Evolutionary conservation across 1,284 basidiomycete genomes (phyloP).

Genomic region (Takashimella tepidaria): DNA sequence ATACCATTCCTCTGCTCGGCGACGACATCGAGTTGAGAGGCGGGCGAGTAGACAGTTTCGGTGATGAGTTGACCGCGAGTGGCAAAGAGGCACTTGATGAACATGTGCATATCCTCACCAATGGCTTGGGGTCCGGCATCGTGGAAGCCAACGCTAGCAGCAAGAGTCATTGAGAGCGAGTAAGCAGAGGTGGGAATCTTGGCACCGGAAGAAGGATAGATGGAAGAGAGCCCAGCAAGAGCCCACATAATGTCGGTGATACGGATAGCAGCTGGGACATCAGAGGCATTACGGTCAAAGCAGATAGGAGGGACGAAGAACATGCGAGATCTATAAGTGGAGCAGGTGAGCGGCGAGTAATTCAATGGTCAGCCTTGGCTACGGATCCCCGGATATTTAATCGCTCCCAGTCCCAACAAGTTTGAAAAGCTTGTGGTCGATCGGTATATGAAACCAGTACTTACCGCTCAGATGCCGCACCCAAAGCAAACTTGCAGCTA

Average conservation of each 20-base stretch:
- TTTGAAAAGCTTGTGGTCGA: too few relatives aligned
- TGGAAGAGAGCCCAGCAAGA: conserved; percentile 33
- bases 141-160: conserved; percentile 36
- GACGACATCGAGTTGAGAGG: conserved; percentile 40
- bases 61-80: conserved; percentile 35
- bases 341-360: too few relatives aligned
- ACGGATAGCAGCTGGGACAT: conserved; percentile 36
- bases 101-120: conserved; percentile 45
- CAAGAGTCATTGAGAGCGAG: conserved; percentile 30
- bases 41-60: conserved; percentile 41
- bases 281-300: conserved; percentile 39
- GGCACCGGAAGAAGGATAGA: conserved; percentile 33
- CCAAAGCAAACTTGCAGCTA: conserved; percentile 32
- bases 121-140: conserved; percentile 39
- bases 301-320: conserved; percentile 36
- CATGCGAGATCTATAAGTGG: conserved; percentile 15
- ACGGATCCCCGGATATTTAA: too few relatives aligned
- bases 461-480: conserved; percentile 21
- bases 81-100: conserved; percentile 37
- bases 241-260: conserved; percentile 41
- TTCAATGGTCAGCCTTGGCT: too few relatives aligned
- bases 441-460: too few relatives aligned
- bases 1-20: conserved; percentile 22
- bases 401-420: too few relatives aligned
- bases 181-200: conserved; percentile 44